phyloP scores from a whole-genome alignment of 2,329 filamentous ascomycete genomes.

The Alternaria tenuissima region DNA sequence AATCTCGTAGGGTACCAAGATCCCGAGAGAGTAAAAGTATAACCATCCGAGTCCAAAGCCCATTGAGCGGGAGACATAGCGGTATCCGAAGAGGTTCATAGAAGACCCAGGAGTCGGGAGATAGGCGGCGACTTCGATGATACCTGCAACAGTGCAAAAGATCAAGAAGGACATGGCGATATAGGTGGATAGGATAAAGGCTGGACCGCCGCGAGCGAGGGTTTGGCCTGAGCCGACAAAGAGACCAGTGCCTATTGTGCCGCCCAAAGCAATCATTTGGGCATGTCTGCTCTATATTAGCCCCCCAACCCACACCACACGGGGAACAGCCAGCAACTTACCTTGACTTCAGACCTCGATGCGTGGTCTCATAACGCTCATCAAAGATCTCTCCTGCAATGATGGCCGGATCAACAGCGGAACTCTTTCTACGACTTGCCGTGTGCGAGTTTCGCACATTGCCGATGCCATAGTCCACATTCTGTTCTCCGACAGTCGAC shows the following conservation, averaged over 20 bases:
- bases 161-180: constrained; percentile 40
- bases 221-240: constrained; percentile 66
- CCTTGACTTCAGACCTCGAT: constrained; percentile 52
- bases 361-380: constrained; percentile 48
- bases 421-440: constrained; percentile 28
- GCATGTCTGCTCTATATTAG: constrained; percentile 56
- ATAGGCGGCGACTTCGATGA: constrained; percentile 63
- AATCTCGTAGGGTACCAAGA: constrained; percentile 46
- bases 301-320: constrained; percentile 27
- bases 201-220: constrained; percentile 49
- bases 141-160: constrained; percentile 36
- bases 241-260: constrained; percentile 67
- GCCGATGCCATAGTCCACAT: constrained; percentile 21
- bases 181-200: constrained; percentile 43
- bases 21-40: constrained; percentile 43
- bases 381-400: constrained; percentile 44
- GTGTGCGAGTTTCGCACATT: constrained; percentile 13
- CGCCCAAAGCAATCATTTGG: constrained; percentile 70
- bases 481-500: constrained; percentile 4
- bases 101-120: constrained; percentile 64
- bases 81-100: constrained; percentile 60
- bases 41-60: constrained; percentile 40
- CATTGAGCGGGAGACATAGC: constrained; percentile 69
- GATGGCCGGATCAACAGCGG: constrained; percentile 34
- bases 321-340: constrained; percentile 28